phyloP scores from a whole-genome alignment of 2,329 filamentous ascomycete genomes.

The Ophiostoma sp. region DNA sequence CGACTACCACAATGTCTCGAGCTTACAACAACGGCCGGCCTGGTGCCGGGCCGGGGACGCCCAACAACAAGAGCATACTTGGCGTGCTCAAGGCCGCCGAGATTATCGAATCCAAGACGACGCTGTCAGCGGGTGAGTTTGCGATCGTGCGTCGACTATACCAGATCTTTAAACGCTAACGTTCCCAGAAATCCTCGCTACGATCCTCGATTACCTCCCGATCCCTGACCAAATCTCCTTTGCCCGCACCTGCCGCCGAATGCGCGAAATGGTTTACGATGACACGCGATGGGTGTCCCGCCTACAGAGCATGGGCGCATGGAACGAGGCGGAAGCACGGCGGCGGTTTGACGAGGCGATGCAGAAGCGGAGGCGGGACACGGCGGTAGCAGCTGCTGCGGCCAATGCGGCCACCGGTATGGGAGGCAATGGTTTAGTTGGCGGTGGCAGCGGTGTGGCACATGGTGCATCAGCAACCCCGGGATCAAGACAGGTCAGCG shows the following conservation, averaged over 20 bases:
- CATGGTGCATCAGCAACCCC: conserved; percentile 26
- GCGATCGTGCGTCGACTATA: background rate
- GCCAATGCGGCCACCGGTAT: conserved; percentile 32
- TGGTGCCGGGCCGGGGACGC: conserved; percentile 40
- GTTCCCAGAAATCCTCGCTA: conserved; percentile 73
- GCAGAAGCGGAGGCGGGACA: conserved; percentile 59
- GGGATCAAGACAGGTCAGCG: conserved; percentile 31
- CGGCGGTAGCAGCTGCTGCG: conserved; percentile 38
- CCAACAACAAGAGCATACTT: conserved; percentile 56
- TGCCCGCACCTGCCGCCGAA: conserved; percentile 77
- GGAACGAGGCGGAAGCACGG: conserved; percentile 86
- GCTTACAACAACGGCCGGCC: conserved; percentile 34
- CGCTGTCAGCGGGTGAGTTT: conserved; percentile 74
- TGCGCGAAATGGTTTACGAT: conserved; percentile 98
- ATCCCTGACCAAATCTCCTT: conserved; percentile 82
- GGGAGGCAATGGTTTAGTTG: background rate
- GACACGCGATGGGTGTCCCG: conserved; percentile 92
- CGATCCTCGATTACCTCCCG: conserved; percentile 86
- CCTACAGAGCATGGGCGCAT: conserved; percentile 82
- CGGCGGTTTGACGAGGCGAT: conserved; percentile 74
- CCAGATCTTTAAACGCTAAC: background rate
- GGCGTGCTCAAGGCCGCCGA: conserved; percentile 76
- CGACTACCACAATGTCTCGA: conserved; percentile 4
- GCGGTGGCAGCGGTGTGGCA: conserved; percentile 30
- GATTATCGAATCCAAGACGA: conserved; percentile 75